These are phyloP conservation scores for Orobanche coerulescens DNA, from an alignment of 257 asterid genomes.

Conservation along the genomic window DNA sequence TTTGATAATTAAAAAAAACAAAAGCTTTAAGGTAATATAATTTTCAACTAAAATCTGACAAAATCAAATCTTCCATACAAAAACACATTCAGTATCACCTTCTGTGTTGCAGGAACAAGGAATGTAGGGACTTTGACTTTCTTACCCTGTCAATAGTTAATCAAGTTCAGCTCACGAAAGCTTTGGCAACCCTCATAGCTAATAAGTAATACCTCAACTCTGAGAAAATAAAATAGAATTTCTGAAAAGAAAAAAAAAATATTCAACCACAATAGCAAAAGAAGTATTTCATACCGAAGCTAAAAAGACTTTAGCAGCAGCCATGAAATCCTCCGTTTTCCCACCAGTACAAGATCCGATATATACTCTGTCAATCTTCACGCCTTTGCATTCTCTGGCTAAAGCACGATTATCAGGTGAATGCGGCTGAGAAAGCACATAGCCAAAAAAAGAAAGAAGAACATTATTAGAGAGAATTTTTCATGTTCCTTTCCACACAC, in stretches of 20 bases:
- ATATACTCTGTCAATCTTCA: conserved; percentile 63
- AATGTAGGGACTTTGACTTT: conserved; percentile 98
- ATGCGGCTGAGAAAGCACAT: conserved; percentile 57
- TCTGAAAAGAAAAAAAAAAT: conserved; percentile 15
- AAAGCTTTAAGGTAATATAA: neutral
- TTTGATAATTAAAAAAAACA: neutral
- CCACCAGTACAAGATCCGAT: conserved; percentile 99
- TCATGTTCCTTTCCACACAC: neutral
- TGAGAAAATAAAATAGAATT: neutral
- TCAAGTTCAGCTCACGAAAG: conserved; percentile 10
- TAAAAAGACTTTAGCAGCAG: conserved; percentile 85
- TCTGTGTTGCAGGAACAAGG: conserved; percentile 97
- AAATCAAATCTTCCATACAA: neutral
- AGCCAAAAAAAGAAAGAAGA: neutral
- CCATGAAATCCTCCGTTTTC: conserved; percentile 93
- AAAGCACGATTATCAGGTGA: conserved; percentile 96
- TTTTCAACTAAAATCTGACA: neutral
- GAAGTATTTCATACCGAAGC: conserved; percentile 52
- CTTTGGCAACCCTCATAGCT: neutral
- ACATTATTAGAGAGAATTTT: neutral
- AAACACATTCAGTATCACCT: conserved; percentile 30
- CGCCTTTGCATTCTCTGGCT: conserved; percentile 93
- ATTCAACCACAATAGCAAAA: neutral
- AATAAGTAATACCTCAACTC: neutral
- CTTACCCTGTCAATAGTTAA: conserved; percentile 51